Base-by-base conservation (phyloP, 1,139 yeast species). In the Hyphopichia fennica region DNA sequence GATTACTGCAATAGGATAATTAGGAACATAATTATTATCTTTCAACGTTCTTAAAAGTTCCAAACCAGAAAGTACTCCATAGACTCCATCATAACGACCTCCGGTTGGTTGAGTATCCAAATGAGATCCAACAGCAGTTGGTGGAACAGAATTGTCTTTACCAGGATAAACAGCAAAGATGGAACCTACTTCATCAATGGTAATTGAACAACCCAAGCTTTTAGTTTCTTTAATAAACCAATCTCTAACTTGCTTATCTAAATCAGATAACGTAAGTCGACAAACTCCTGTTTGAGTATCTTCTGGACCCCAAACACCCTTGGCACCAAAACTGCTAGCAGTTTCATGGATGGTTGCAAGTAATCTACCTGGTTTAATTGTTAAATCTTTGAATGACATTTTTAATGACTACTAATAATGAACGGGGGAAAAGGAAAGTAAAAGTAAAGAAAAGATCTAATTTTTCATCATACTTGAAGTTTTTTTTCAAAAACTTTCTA, bases 31-130 rank as follows among this genome's bases (percentile, higher is more conserved):
- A 33, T 71, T 63, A 57, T 81, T 79, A 13, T 81, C 87, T 45
- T 81, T 78, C 53, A 84, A 61, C 3, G 89, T 82, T 46, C 88
- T 65, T 48, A 84, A 58, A 4, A 84, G 81, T 57, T 84, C 89
- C 34, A 84, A 63, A 0, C 88, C 90, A 11, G 84, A 63, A 39
- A 83, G 66, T 6, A 84, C 90, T 18, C 90, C 91, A 31, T 75
- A 71, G 35, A 82, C 79, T 27, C 90, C 91, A 54, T 84, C 90
- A 54, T 83, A 84, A 46, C 87, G 67, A 6, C 90, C 90, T 27
- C 90, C 90, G 6, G 82, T 81, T n/a, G 90, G 90, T 61, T 84
- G 90, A 1, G 90, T 84, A 54, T 84, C 90, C 44, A 84, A 62
- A 60, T 84, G 90, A 0, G 89, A 82, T 0, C 91, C 90, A 47